Percentiles rank a stretch among this genome's conserved stretches.
Evolutionary conservation across 176 grass and related monocot species (phyloP).

Genomic region (Carex pumila): DNA sequence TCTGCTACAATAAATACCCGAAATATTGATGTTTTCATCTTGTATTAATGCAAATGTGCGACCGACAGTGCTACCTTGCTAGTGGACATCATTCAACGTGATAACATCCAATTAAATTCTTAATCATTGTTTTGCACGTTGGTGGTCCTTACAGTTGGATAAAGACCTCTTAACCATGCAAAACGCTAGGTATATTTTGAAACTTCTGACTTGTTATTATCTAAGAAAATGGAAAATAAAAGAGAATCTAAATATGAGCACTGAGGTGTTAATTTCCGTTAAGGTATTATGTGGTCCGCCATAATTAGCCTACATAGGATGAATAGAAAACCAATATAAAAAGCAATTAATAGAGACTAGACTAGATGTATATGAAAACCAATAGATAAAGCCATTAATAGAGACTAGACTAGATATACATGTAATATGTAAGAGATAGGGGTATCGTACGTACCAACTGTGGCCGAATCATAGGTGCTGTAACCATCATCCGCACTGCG

Average conservation of each 20-base stretch:
- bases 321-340: background rate
- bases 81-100: conserved; percentile 1
- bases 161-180: background rate
- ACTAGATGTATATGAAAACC: background rate
- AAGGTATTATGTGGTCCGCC: background rate
- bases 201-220: background rate
- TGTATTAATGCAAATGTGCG: background rate
- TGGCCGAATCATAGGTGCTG: conserved; percentile 56
- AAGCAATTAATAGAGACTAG: background rate
- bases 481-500: conserved; percentile 41
- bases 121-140: conserved; percentile 4
- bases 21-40: background rate
- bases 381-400: background rate
- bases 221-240: background rate
- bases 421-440: background rate
- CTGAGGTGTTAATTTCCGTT: background rate
- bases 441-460: conserved; percentile 41
- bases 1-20: too few relatives aligned
- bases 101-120: background rate
- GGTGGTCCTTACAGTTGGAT: background rate
- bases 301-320: background rate
- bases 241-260: background rate
- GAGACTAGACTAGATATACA: background rate
- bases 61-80: background rate
- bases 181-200: background rate